Evolutionary conservation across 352 stramenopile genomes (phyloP).

Genomic region (Globisporangium paddicum): DNA sequence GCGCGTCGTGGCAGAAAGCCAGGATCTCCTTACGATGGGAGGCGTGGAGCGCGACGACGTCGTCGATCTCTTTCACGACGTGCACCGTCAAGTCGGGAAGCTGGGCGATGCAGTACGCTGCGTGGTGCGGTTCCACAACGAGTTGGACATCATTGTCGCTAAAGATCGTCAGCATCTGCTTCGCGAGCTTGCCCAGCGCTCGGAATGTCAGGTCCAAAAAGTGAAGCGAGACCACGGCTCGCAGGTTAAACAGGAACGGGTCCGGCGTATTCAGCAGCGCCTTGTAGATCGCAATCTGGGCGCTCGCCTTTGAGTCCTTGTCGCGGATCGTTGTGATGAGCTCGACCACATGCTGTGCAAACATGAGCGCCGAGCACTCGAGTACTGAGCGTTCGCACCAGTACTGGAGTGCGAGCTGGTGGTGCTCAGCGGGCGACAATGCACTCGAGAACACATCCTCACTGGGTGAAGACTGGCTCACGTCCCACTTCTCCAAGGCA

Average conservation of each 20-base stretch:
- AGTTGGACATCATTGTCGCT: conserved; percentile 15
- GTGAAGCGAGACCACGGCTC: conserved; percentile 31
- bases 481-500: conserved; percentile 19
- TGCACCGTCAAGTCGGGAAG: conserved; percentile 52
- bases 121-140: conserved; percentile 35
- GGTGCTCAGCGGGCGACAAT: neutral
- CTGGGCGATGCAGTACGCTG: conserved; percentile 42
- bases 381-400: conserved; percentile 43
- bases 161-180: conserved; percentile 57
- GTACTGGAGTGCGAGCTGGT: conserved; percentile 21
- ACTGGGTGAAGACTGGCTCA: neutral
- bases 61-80: conserved; percentile 71
- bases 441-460: neutral
- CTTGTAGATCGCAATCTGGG: conserved; percentile 38
- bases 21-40: conserved; percentile 41
- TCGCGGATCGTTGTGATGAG: conserved; percentile 65
- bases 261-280: conserved; percentile 32
- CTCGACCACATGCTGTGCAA: conserved; percentile 66
- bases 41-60: conserved; percentile 44
- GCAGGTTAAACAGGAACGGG: neutral
- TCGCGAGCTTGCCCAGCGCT: conserved; percentile 62
- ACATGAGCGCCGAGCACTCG: conserved; percentile 56
- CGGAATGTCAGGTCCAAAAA: conserved; percentile 63
- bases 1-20: conserved; percentile 46
- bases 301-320: conserved; percentile 53